phyloP scores from a whole-genome alignment of 345 rosid genomes.

The Sisymbrium altissimum region DNA sequence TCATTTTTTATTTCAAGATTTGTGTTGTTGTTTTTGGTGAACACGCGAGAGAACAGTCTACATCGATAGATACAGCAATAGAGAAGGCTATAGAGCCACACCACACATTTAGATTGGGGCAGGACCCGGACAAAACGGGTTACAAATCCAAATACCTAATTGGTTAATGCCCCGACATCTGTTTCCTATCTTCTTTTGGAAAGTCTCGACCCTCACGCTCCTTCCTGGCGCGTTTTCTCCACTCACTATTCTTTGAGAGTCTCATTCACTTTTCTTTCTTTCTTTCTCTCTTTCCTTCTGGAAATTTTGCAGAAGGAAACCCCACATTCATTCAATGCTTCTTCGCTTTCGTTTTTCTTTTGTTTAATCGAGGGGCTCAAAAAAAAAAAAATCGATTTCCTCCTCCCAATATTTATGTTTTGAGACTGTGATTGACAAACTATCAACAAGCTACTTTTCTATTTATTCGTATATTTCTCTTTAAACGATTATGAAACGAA shows the following conservation, averaged over 20 bases:
- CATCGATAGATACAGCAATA: slow-evolving; percentile 12
- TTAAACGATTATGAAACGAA: background rate
- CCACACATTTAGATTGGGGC: slow-evolving; percentile 9
- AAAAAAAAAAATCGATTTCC: background rate
- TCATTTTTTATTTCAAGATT: background rate
- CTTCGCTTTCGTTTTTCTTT: slow-evolving; percentile 11
- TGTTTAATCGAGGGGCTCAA: background rate
- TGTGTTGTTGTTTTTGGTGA: background rate
- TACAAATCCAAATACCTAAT: slow-evolving; percentile 33
- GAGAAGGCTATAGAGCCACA: background rate
- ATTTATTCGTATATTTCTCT: background rate
- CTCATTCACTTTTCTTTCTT: background rate
- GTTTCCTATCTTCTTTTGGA: slow-evolving; percentile 35
- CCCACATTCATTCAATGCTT: slow-evolving; percentile 31
- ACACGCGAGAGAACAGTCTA: slow-evolving; percentile 33
- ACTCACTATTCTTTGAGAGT: background rate
- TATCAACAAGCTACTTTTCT: background rate
- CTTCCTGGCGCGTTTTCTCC: background rate
- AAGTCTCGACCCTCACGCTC: slow-evolving; percentile 24
- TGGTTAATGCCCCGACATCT: slow-evolving; percentile 37
- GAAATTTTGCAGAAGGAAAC: background rate
- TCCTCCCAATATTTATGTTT: slow-evolving; percentile 3
- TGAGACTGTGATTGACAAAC: slow-evolving; percentile 12
- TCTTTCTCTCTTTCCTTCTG: background rate
- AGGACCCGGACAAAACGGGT: slow-evolving; percentile 39